These are phyloP conservation scores for Protomyces inouyei DNA, from an alignment of 1,139 yeast species.

Conservation along the genomic window DNA sequence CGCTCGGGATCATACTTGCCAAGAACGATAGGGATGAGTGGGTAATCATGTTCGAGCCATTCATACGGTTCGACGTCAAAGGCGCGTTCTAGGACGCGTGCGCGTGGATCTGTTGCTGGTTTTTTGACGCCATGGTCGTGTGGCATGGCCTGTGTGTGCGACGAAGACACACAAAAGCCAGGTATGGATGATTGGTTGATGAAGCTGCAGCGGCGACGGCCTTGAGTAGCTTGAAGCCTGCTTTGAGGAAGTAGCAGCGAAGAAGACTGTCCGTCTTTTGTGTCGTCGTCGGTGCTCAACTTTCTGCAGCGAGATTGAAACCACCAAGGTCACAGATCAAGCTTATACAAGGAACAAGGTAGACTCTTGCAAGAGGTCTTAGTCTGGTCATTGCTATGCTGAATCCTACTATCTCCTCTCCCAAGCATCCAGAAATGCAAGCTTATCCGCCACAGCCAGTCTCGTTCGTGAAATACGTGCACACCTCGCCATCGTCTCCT, in stretches of 20 bases:
- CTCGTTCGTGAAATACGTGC: constrained; percentile 21
- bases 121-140: not conserved
- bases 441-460: constrained; percentile 21
- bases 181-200: not conserved
- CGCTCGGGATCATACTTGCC: not conserved
- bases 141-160: not conserved
- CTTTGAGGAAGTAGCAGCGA: too few species aligned
- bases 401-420: not conserved
- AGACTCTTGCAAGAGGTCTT: too few species aligned
- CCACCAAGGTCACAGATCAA: too few species aligned
- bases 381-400: too few species aligned
- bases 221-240: too few species aligned
- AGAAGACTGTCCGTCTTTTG: too few species aligned
- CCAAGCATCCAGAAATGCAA: constrained; percentile 19
- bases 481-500: constrained; percentile 17
- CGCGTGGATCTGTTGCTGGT: not conserved
- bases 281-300: too few species aligned
- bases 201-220: too few species aligned
- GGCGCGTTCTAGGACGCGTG: not conserved
- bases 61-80: not conserved
- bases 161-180: constrained; percentile 10
- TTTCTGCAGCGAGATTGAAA: too few species aligned
- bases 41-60: not conserved
- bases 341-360: too few species aligned
- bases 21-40: not conserved